A percentile compares a stretch with the other conserved stretches of the same genome.
Conservation (phyloP, 768 basidiomycete genomes). For the Clathrus columnatus region DNA sequence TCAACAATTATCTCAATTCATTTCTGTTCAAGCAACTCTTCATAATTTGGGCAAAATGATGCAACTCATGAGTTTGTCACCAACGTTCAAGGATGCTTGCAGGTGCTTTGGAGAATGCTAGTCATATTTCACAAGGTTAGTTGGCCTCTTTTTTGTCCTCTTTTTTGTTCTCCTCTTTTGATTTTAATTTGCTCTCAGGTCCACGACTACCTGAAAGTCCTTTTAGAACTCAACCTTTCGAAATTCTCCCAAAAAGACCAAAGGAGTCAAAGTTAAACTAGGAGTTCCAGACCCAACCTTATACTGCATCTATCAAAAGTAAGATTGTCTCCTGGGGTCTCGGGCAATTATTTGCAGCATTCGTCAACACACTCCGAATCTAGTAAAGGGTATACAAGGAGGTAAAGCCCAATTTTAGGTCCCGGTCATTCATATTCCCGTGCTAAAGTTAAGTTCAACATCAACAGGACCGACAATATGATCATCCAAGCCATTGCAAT, state of each 20-base stretch:
- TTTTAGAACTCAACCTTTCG: slow-evolving; percentile 82
- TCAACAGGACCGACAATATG: slow-evolving; percentile 96
- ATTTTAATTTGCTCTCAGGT: too few species aligned
- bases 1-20: too few species aligned
- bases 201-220: slow-evolving; percentile 74
- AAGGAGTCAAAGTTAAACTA: slow-evolving; percentile 52
- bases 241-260: slow-evolving; percentile 50
- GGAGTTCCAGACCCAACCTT: slow-evolving; percentile 71
- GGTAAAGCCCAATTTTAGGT: slow-evolving; percentile 92
- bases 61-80: too few species aligned
- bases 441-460: slow-evolving; percentile 96
- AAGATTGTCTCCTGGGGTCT: slow-evolving; percentile 54
- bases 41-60: too few species aligned
- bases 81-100: too few species aligned
- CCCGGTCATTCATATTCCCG: slow-evolving; percentile 96
- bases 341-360: slow-evolving; percentile 88
- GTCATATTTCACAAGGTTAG: too few species aligned
- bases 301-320: slow-evolving; percentile 67
- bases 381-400: slow-evolving; percentile 80
- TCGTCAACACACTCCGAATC: slow-evolving; percentile 81
- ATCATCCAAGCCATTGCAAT: slow-evolving; percentile 98
- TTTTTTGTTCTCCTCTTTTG: too few species aligned
- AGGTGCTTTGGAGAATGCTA: too few species aligned
- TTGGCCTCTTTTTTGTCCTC: too few species aligned
- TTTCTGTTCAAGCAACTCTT: too few species aligned